Conservation (phyloP, 2,329 filamentous ascomycete species). For the Clonostachys rhizophaga region DNA sequence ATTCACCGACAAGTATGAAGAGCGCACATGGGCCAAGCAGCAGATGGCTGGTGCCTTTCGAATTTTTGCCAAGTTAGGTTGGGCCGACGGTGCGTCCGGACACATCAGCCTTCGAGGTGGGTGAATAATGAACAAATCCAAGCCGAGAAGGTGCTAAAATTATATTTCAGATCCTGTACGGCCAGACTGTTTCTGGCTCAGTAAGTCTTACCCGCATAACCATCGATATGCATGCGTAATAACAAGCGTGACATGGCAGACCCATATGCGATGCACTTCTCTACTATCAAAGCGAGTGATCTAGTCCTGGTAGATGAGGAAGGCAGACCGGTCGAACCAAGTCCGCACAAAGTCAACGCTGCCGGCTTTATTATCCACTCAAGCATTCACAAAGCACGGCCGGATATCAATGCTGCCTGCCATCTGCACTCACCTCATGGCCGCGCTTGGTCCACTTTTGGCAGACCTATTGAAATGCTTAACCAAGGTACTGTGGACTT, state of each 20-base stretch:
- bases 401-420: slow-evolving; percentile 61
- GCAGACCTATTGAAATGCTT: slow-evolving; percentile 60
- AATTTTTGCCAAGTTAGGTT: slow-evolving; percentile 7
- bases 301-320: slow-evolving; percentile 59
- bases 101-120: slow-evolving; percentile 9
- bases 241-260: slow-evolving; percentile 16
- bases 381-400: slow-evolving; percentile 61
- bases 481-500: slow-evolving; percentile 40
- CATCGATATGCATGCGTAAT: no score
- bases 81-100: slow-evolving; percentile 4
- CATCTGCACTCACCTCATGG: slow-evolving; percentile 62
- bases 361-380: slow-evolving; percentile 65
- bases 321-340: slow-evolving; percentile 57
- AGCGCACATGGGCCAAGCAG: slow-evolving; percentile 3
- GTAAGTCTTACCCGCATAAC: neutral
- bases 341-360: slow-evolving; percentile 58
- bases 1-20: neutral
- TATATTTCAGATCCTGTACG: neutral
- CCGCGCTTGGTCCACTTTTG: slow-evolving; percentile 64
- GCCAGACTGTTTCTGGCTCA: neutral
- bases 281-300: slow-evolving; percentile 57
- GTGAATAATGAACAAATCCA: slow-evolving; percentile 1
- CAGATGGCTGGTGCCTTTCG: slow-evolving; percentile 9
- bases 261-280: slow-evolving; percentile 62
- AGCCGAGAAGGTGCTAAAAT: slow-evolving; percentile 1